A percentile compares a stretch with the other conserved stretches of the same genome.
Conservation (phyloP, 1,284 basidiomycete genomes). For the Leccinum subspadiceum region DNA sequence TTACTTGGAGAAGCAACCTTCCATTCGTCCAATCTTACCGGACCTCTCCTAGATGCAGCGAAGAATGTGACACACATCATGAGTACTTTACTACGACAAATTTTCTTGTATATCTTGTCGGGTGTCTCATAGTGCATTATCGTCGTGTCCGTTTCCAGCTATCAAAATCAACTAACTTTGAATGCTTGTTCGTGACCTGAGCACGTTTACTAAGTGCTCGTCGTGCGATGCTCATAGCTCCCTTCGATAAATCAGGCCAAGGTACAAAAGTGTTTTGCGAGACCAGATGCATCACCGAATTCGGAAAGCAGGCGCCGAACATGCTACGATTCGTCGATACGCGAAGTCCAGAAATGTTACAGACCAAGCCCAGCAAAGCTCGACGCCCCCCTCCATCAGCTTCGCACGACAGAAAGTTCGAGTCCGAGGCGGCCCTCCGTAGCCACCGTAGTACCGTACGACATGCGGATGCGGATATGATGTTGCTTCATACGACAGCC, state of each 20-base stretch:
- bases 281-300: background rate
- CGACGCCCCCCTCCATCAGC: too few species aligned
- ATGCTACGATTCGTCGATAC: too few species aligned
- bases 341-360: too few species aligned
- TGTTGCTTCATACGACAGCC: constrained; percentile 37
- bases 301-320: too few species aligned
- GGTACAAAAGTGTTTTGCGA: background rate
- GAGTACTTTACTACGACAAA: background rate
- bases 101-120: background rate
- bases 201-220: too few species aligned
- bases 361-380: too few species aligned
- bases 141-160: background rate
- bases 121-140: background rate
- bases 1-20: constrained; percentile 27
- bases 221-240: background rate
- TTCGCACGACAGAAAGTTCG: too few species aligned
- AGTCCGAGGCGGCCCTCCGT: too few species aligned
- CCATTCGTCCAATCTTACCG: constrained; percentile 17
- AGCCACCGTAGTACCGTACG: too few species aligned
- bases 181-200: too few species aligned
- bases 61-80: background rate
- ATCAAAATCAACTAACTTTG: background rate
- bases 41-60: constrained; percentile 10
- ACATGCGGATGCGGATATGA: too few species aligned
- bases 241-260: background rate